Base-by-base conservation (phyloP, 306 rosid species). In the Castanea crenata region DNA sequence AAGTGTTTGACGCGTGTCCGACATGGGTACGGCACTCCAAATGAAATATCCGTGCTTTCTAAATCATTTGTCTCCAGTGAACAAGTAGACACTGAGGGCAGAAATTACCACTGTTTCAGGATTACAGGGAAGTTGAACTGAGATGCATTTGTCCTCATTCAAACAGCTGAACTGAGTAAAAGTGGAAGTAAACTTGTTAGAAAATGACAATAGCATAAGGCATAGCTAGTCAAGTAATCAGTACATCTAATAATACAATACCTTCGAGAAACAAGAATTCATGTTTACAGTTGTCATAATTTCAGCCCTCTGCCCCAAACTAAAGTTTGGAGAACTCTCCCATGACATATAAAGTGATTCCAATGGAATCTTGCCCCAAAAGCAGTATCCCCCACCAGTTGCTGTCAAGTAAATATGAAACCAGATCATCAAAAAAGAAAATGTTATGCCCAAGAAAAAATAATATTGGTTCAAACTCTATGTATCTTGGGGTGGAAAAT, bases 231-330 rank as follows among this genome's bases (percentile, higher is more conserved):
- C 78, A 81, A 71, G 55, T 51, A 74, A 55, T 73, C 67, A 82
- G 52, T 34, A 76, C 77, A 44, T 31, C 5, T 55, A 65, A 44
- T 76, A 16, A 83, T 61, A 74, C 13, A 79, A 77, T 85, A 96
- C 99, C 98, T 89, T 89, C 63, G 86, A 29, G 74, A 80, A 76
- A 84, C 99, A 91, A 69, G 97, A 87, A 79, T 77, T 76, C 87
- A 93, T 82, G 58, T 89, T 87, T 62, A 88, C 74, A 18, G 86
- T 80, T 29, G 86, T 72, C 77, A 80, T 81, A 63, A 87, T 78
- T 86, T 89, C 92, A 31, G 90, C 93, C 83, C 86, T 86, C 87
- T 82, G 89, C 64, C 90, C 93, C 87, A 84, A 75, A 79, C 80
- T 75, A 77, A 91, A 90, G 74, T 84, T 83, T 41, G 89, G 85